Evolutionary conservation across 495 filamentous ascomycete species (phyloP).

Genomic region (Penicillium chermesinum): DNA sequence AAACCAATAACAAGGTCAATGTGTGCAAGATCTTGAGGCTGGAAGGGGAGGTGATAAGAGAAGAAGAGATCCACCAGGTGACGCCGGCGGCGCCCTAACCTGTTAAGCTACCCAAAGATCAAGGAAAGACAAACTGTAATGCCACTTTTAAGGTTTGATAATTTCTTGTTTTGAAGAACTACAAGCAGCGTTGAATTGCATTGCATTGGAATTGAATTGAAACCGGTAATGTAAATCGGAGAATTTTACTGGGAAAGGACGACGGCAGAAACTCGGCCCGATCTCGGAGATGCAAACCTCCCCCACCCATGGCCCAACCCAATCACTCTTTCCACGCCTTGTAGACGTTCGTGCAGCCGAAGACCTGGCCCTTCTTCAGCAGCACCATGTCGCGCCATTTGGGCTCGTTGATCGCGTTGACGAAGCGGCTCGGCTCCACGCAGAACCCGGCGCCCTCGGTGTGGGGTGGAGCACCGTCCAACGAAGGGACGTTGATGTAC

Average conservation of each 20-base stretch:
- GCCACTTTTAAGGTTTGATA: too few relatives aligned
- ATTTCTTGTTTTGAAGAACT: too few relatives aligned
- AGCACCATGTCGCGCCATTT: conserved; percentile 74
- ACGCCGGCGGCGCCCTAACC: too few relatives aligned
- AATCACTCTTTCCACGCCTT: conserved; percentile 63
- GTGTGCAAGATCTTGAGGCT: too few relatives aligned
- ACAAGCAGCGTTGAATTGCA: too few relatives aligned
- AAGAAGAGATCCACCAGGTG: too few relatives aligned
- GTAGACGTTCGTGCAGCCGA: conserved; percentile 73
- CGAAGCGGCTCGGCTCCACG: conserved; percentile 83
- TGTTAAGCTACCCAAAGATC: too few relatives aligned
- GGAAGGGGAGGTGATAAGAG: too few relatives aligned
- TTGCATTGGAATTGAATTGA: background rate
- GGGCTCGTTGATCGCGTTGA: conserved; percentile 77
- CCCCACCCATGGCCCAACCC: background rate
- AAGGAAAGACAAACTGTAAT: too few relatives aligned
- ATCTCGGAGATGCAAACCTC: background rate
- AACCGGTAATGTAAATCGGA: background rate
- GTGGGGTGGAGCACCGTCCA: conserved; percentile 59
- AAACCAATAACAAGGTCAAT: too few relatives aligned
- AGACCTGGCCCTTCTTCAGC: conserved; percentile 73
- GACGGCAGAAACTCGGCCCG: background rate
- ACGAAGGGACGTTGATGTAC: conserved; percentile 69
- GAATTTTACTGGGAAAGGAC: too few relatives aligned
- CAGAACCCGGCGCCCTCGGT: conserved; percentile 71